These are phyloP conservation scores for Tolypocladium amazonense DNA, from an alignment of 2,329 filamentous ascomycete genomes.

Conservation along the genomic window DNA sequence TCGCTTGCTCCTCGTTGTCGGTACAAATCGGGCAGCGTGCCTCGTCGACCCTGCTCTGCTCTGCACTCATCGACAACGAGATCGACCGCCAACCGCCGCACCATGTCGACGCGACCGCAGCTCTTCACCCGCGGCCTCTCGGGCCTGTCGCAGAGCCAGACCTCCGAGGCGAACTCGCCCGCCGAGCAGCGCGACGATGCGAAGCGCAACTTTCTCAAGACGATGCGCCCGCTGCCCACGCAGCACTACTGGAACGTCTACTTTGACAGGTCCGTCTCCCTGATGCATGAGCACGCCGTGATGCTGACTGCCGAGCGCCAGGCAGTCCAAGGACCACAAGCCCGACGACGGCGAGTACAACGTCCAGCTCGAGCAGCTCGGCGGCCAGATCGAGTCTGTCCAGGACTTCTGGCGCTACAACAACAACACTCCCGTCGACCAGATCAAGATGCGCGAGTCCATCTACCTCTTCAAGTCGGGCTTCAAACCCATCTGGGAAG, in stretches of 20 bases:
- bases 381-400: constrained; percentile 60
- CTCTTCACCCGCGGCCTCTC: constrained; percentile 56
- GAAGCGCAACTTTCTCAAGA: constrained; percentile 73
- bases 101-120: constrained; percentile 45
- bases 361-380: constrained; percentile 49
- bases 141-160: constrained; percentile 48
- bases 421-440: constrained; percentile 69
- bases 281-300: background rate
- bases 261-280: constrained; percentile 41
- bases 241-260: constrained; percentile 74
- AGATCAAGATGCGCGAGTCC: constrained; percentile 67
- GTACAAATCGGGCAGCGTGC: background rate
- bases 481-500: constrained; percentile 71
- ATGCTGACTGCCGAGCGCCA: constrained; percentile 8
- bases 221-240: constrained; percentile 60
- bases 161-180: constrained; percentile 53
- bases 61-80: no score
- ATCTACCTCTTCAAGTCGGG: constrained; percentile 73
- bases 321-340: constrained; percentile 34
- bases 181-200: constrained; percentile 66
- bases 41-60: background rate
- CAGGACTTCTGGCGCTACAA: constrained; percentile 80
- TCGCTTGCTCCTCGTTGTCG: background rate
- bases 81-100: no score
- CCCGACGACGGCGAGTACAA: constrained; percentile 36